These are phyloP conservation scores for Hypoxylon sp. DNA, from an alignment of 2,329 filamentous ascomycete genomes.

Conservation along the genomic window DNA sequence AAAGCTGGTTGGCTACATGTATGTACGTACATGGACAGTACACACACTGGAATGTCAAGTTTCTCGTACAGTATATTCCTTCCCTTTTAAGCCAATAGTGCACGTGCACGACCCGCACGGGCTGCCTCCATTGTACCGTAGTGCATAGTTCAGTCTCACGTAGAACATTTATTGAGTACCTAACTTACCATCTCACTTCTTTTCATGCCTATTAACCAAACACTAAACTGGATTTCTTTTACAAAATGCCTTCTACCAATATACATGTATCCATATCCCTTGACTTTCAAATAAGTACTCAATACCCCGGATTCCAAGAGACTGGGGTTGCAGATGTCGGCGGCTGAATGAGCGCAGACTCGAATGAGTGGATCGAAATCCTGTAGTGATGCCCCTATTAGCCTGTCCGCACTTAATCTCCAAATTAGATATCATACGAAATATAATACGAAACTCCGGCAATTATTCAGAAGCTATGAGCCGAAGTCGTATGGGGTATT, in stretches of 20 bases:
- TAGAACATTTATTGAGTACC: too few species aligned
- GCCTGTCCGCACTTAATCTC: constrained; percentile 15
- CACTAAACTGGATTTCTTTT: not conserved
- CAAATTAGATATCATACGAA: constrained; percentile 16
- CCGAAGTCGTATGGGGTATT: not conserved
- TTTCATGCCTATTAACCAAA: not conserved
- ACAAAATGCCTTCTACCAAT: not conserved
- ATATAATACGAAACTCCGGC: constrained; percentile 21
- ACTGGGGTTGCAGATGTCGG: constrained; percentile 11
- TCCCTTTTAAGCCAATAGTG: too few species aligned
- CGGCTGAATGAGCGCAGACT: constrained; percentile 23
- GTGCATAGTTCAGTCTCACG: too few species aligned
- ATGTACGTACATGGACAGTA: too few species aligned
- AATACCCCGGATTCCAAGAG: constrained; percentile 21
- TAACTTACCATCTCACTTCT: not conserved
- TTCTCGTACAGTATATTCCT: too few species aligned
- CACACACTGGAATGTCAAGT: too few species aligned
- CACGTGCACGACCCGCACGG: too few species aligned
- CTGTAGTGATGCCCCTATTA: constrained; percentile 20
- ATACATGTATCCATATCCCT: not conserved
- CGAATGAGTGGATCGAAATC: constrained; percentile 6
- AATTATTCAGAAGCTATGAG: constrained; percentile 19
- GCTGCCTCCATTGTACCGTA: too few species aligned
- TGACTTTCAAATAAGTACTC: constrained; percentile 1
- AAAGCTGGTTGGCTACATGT: too few species aligned